phyloP scores from a whole-genome alignment of 1,284 basidiomycete species.

The Sporisorium sorghi region DNA sequence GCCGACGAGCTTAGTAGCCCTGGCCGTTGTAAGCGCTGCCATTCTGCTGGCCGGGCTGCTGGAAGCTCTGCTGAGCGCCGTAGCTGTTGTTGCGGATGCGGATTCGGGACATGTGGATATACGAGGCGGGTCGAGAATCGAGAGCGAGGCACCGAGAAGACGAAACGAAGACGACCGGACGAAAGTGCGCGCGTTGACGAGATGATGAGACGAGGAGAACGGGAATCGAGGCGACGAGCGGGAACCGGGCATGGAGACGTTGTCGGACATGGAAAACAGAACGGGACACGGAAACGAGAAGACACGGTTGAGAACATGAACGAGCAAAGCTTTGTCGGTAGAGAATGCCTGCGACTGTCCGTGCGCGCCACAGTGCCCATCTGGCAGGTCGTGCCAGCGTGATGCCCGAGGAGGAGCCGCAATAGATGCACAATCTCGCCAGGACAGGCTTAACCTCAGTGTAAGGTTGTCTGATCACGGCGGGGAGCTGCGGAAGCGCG shows the following conservation, averaged over 20 bases:
- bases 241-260: constrained; percentile 1
- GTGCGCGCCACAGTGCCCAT: background rate
- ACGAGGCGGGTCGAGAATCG: background rate
- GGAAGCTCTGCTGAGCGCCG: constrained; percentile 48
- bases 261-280: background rate
- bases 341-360: background rate
- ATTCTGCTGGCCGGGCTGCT: constrained; percentile 50
- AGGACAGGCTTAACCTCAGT: background rate
- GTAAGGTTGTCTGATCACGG: background rate
- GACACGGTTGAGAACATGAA: constrained; percentile 32
- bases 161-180: constrained; percentile 7
- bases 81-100: constrained; percentile 25
- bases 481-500: background rate
- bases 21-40: constrained; percentile 45
- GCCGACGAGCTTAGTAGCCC: constrained; percentile 45
- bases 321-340: background rate
- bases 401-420: background rate
- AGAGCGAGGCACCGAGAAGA: constrained; percentile 8
- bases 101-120: background rate
- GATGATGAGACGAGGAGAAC: constrained; percentile 1
- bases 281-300: constrained; percentile 17
- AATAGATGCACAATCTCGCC: background rate
- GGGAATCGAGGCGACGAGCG: no score
- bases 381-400: background rate
- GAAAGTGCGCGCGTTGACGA: constrained; percentile 18